Conservation (phyloP, 768 basidiomycete genomes). For the Boletellus emodensis region DNA sequence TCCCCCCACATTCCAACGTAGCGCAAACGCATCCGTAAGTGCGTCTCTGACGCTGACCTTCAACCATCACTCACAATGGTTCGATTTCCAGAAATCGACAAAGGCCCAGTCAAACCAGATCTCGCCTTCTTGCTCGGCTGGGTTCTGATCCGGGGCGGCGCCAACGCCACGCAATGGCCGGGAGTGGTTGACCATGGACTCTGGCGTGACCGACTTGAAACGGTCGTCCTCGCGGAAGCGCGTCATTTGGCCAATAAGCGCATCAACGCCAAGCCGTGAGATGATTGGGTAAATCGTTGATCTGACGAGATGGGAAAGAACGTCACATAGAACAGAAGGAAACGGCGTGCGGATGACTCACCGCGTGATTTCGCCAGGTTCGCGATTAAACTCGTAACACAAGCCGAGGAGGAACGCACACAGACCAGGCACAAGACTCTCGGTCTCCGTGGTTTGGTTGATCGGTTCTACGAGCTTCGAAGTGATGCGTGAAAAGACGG, state of each 20-base stretch:
- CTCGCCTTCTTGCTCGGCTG: conserved; percentile 63
- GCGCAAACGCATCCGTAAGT: background rate
- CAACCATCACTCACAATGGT: conserved; percentile 67
- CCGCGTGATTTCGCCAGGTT: conserved; percentile 96
- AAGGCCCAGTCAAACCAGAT: conserved; percentile 99
- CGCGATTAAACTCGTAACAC: conserved; percentile 95
- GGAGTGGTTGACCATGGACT: conserved; percentile 65
- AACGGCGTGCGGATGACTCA: conserved; percentile 30
- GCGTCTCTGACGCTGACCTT: background rate
- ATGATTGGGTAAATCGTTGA: conserved; percentile 87
- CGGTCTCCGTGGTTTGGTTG: conserved; percentile 82
- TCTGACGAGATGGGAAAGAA: conserved; percentile 34
- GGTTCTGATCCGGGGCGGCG: conserved; percentile 1
- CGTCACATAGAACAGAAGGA: too few species aligned
- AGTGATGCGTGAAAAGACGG: background rate
- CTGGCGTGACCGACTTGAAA: conserved; percentile 87
- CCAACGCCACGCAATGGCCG: conserved; percentile 25
- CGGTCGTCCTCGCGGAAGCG: conserved; percentile 89
- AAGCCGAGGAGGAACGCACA: conserved; percentile 89
- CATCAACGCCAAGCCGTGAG: conserved; percentile 85
- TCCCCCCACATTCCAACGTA: background rate
- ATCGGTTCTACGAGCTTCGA: conserved; percentile 88
- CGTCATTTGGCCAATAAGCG: conserved; percentile 80
- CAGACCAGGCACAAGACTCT: conserved; percentile 83
- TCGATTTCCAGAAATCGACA: conserved; percentile 98